Base-by-base conservation (phyloP, 2,329 filamentous ascomycete species). In the Paraphoma sp. region DNA sequence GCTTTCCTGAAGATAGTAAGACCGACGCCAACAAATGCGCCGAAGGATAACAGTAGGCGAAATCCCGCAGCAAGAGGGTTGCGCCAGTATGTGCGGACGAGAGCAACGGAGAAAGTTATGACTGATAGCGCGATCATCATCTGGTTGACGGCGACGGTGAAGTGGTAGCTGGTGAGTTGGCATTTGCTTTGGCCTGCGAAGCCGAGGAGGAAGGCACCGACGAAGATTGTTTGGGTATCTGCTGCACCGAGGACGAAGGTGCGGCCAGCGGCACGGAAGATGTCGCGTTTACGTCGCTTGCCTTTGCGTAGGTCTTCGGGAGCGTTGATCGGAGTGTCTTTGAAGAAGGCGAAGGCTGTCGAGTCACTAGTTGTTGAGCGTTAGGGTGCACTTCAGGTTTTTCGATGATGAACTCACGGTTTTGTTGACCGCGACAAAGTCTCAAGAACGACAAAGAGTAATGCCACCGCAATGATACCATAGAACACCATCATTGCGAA, bases 401-500 rank as follows among this genome's bases (percentile, higher is more conserved):
- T 10, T 50, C 36, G 23, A 18, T 36, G 46, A 16, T 18, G 17
- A 30, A 50, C 48, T 5, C 43, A 50, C 48, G 48, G 36, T 28
- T 31, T 31, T n/a, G 7, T 43, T 31, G 18, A 50, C 38, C 48
- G 29, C 41, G 48, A 30, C 23, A 50, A 17, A 6, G 36, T 23
- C 17, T 52, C 42, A 16, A 41, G 17, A n/a, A 38, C 12, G n/a
- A 52, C 49, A n/a, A 52, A 52, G 1, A 52, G 11, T 18, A 52
- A 45, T 11, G 49, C 49, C 6, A 52, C 38, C 1, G 38, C 49
- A 6, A 52, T 45, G 4, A 46, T 36, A 17, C 42, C 49, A 30
- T 45, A 52, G 31, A 52, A 52, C 10, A 52, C 33, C 23, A 52
- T 52, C 49, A 52, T 52, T 3, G 49, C 49, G 11, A 45, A 52